A percentile compares a stretch with the other conserved stretches of the same genome.
These are phyloP conservation scores for Euphorbia corollata DNA, from an alignment of 441 rosid genomes.

Conservation along the genomic window DNA sequence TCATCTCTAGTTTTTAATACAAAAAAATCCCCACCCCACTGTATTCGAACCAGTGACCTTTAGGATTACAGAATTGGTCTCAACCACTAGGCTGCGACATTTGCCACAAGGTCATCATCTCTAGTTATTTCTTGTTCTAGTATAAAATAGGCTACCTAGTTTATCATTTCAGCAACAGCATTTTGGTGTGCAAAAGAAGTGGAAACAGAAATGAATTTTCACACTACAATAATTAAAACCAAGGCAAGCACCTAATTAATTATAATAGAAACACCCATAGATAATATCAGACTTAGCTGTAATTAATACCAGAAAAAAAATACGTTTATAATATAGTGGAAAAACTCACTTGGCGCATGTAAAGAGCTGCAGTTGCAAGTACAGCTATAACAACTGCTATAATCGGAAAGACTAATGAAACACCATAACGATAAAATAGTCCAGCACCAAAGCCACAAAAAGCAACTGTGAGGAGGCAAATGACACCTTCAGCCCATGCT, in stretches of 20 bases:
- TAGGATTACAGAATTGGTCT: too few species aligned
- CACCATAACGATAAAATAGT: slow-evolving; percentile 47
- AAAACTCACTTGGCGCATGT: slow-evolving; percentile 53
- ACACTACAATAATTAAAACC: neutral
- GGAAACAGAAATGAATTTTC: neutral
- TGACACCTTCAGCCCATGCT: slow-evolving; percentile 67
- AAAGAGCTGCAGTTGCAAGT: slow-evolving; percentile 52
- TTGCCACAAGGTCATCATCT: neutral
- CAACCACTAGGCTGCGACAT: too few species aligned
- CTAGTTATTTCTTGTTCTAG: neutral
- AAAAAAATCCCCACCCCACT: too few species aligned
- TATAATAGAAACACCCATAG: neutral
- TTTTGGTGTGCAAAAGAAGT: neutral
- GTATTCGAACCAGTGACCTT: too few species aligned
- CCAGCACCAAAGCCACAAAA: slow-evolving; percentile 75
- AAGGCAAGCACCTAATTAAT: neutral
- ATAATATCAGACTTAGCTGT: neutral
- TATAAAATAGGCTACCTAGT: neutral
- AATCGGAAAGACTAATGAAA: slow-evolving; percentile 42
- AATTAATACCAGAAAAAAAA: neutral
- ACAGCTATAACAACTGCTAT: slow-evolving; percentile 44
- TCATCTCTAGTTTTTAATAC: too few species aligned
- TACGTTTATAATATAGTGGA: neutral
- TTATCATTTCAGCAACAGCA: neutral
- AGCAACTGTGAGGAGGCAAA: slow-evolving; percentile 63